Evolutionary conservation across 805 yeast species (phyloP), one percentile per base, ranked within the genome.

Genomic region (Hanseniaspora valbyensis): DNA sequence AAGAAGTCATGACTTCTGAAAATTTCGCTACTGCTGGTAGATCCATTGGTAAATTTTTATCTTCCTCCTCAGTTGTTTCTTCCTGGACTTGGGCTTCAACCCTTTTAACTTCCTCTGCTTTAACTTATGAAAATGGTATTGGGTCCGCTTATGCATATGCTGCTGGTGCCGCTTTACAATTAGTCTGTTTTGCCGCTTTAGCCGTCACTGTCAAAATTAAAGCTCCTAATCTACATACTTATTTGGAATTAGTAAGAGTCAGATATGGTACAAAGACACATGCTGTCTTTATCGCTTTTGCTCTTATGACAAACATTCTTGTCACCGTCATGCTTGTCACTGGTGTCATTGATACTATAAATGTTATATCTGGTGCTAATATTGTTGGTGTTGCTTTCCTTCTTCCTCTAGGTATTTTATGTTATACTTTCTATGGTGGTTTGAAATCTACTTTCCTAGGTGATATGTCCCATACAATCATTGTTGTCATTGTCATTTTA

Each of bases 21-120:
- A 95, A 88, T 62, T 89, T 89, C 58, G 78, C 94, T 2, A 88
- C 96, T 4, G 95, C 96, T 32, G 95, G 95, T 56, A 76, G 95
- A 62, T 72, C 86, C 3, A 94, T 89, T 38, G 83, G 82, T 58
- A 80, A 90, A 0, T 92, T 92, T 44, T 70, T 89, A 56, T 81
- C 87, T 54, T 80, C 90, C 4, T 80, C 95, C 7, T 95, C 95
- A 7, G 96, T 89, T 28, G 95, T 88, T 8, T 80, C 90, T 12
- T 80, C 90, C 8, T 89, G 97, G 97, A 87, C 96, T 9, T 81
- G 88, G 88, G 84, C 84, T n/a, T 85, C 87, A 2, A 84, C 94
- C 1, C 66, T 84, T 43, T 69, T 84, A 29, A 80, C 79, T 34
- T 78, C 87, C 2, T 77, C 94, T 0, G 77, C 95, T 19, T 88